These are phyloP conservation scores for Drechslera avenae DNA, from an alignment of 2,329 filamentous ascomycete species.

Conservation along the genomic window DNA sequence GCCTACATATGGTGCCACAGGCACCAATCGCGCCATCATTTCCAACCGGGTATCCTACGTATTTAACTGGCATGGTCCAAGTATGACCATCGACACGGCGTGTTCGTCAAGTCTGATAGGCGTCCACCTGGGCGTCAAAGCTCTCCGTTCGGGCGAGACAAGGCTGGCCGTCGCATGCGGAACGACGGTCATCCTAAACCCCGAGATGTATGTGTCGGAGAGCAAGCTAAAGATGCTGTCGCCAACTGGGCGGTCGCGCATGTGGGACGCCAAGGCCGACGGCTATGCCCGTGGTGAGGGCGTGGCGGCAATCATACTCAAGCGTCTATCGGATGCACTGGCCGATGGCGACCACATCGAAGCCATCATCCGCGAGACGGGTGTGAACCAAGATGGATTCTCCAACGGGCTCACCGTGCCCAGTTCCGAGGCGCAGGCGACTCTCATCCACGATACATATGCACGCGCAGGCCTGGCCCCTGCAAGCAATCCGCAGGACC, in stretches of 20 bases:
- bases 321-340: too few species aligned
- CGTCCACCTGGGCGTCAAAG: constrained; percentile 26
- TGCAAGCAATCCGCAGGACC: too few species aligned
- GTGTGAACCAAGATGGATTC: too few species aligned
- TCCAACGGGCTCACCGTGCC: too few species aligned
- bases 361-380: too few species aligned
- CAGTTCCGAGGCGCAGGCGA: too few species aligned
- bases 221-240: neutral
- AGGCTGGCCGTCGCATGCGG: constrained; percentile 24
- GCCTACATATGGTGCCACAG: constrained; percentile 27
- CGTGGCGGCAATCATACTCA: too few species aligned
- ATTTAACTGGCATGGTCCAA: constrained; percentile 45
- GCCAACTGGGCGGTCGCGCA: neutral
- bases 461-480: too few species aligned
- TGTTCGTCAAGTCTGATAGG: constrained; percentile 45
- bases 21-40: constrained; percentile 30
- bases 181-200: constrained; percentile 13
- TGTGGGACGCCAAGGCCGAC: too few species aligned
- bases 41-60: constrained; percentile 48
- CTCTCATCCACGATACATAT: too few species aligned
- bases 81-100: constrained; percentile 48
- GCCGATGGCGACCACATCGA: too few species aligned
- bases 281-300: constrained; percentile 17
- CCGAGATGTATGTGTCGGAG: constrained; percentile 1
- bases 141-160: constrained; percentile 19